Conservation (phyloP, 805 yeast species). For the Sugiyamaella chiloensis region DNA sequence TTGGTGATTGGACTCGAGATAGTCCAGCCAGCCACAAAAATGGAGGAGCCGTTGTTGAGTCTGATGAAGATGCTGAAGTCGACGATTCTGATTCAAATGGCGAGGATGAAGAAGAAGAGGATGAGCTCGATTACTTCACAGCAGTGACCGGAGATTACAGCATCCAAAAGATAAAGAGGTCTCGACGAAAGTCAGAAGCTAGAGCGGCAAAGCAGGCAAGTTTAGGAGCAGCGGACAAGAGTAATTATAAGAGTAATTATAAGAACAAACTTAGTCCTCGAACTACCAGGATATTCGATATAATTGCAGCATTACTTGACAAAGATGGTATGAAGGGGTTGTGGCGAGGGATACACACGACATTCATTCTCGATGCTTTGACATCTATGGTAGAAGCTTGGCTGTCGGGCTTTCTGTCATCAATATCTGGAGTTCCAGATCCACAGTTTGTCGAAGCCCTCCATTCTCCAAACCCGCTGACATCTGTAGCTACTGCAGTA, state of each 20-base stretch:
- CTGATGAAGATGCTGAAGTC: slow-evolving; percentile 12
- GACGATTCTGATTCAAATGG: slow-evolving; percentile 25
- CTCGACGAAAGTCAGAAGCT: slow-evolving; percentile 9
- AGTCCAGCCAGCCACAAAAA: slow-evolving; percentile 2
- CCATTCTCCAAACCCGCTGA: slow-evolving; percentile 72
- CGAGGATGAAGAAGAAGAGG: slow-evolving; percentile 38
- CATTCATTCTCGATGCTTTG: slow-evolving; percentile 73
- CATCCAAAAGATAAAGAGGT: slow-evolving; percentile 14
- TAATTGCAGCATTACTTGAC: slow-evolving; percentile 51
- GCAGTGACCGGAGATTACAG: slow-evolving; percentile 26
- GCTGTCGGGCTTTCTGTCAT: slow-evolving; percentile 85
- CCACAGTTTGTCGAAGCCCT: slow-evolving; percentile 80
- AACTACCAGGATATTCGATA: slow-evolving; percentile 33
- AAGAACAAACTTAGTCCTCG: slow-evolving; percentile 20
- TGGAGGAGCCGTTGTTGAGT: slow-evolving; percentile 11
- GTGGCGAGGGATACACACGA: slow-evolving; percentile 70
- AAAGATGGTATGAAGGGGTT: slow-evolving; percentile 61
- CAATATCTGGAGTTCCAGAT: slow-evolving; percentile 78
- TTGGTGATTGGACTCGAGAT: slow-evolving; percentile 48
- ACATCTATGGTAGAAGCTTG: slow-evolving; percentile 81
- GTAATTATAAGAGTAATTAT: too few species aligned
- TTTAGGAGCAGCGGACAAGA: too few species aligned
- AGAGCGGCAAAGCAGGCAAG: background rate
- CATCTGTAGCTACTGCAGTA: slow-evolving; percentile 64
- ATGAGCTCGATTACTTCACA: slow-evolving; percentile 45